phyloP scores from a whole-genome alignment of 495 filamentous ascomycete species.

The Penicillium bovifimosum region DNA sequence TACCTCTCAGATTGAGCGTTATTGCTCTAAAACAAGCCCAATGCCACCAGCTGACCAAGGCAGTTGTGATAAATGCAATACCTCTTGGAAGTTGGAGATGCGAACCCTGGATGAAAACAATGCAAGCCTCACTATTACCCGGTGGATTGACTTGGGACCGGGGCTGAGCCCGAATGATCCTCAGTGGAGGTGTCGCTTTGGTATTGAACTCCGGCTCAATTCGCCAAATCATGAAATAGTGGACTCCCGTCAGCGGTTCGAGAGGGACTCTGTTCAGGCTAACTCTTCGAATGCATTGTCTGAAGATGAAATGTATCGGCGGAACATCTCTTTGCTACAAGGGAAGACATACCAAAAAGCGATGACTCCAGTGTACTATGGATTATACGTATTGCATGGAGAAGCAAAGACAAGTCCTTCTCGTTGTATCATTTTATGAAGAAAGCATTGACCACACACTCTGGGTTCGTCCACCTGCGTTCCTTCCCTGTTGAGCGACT shows the following conservation, averaged over 20 bases:
- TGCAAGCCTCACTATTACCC: slow-evolving; percentile 8
- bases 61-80: slow-evolving; percentile 10
- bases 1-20: neutral
- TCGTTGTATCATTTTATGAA: neutral
- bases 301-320: neutral
- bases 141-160: slow-evolving; percentile 7
- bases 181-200: slow-evolving; percentile 1
- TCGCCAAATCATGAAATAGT: neutral
- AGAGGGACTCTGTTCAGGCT: slow-evolving; percentile 4
- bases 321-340: neutral
- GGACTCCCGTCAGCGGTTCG: neutral
- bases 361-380: neutral
- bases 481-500: too few species aligned
- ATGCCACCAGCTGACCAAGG: neutral
- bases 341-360: neutral
- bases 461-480: too few species aligned
- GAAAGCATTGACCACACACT: slow-evolving; percentile 58
- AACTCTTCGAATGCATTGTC: neutral
- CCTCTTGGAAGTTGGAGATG: slow-evolving; percentile 11
- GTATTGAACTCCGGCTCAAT: neutral
- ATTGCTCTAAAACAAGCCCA: neutral
- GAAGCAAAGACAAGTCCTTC: slow-evolving; percentile 6
- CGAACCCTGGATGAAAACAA: neutral
- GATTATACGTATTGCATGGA: slow-evolving; percentile 1
- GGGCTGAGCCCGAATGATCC: neutral